Conservation (phyloP, 306 rosid species). For the Inga leiocalycina region DNA sequence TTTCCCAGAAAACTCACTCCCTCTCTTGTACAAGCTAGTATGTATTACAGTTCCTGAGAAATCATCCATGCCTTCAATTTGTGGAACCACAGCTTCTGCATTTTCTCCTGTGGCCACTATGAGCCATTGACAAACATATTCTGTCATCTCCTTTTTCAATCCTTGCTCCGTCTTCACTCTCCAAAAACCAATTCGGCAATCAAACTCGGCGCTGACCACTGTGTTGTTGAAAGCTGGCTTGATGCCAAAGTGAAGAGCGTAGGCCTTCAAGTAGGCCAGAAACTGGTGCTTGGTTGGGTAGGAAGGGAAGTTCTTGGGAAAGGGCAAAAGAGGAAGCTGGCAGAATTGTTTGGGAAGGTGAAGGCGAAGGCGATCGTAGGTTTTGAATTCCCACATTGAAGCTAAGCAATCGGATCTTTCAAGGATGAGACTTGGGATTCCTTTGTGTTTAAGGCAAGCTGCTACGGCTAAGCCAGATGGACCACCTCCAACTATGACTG, state of each 20-base stretch:
- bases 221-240: slow-evolving; percentile 53
- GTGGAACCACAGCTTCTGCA: slow-evolving; percentile 70
- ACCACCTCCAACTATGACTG: slow-evolving; percentile 92
- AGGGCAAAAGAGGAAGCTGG: slow-evolving; percentile 75
- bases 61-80: slow-evolving; percentile 62
- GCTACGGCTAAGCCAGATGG: slow-evolving; percentile 94
- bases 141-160: slow-evolving; percentile 35
- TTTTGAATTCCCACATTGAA: slow-evolving; percentile 83
- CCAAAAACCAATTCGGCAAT: slow-evolving; percentile 50
- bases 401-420: slow-evolving; percentile 80
- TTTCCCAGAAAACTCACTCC: slow-evolving; percentile 64
- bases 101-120: slow-evolving; percentile 92
- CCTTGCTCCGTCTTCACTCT: slow-evolving; percentile 48
- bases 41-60: slow-evolving; percentile 69
- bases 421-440: slow-evolving; percentile 64
- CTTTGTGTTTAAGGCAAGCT: slow-evolving; percentile 82
- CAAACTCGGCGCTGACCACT: slow-evolving; percentile 66
- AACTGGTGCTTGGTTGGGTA: slow-evolving; percentile 90
- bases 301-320: slow-evolving; percentile 73
- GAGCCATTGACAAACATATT: slow-evolving; percentile 65
- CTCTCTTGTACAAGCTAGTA: slow-evolving; percentile 75
- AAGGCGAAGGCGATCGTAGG: slow-evolving; percentile 87
- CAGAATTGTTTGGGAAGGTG: slow-evolving; percentile 95
- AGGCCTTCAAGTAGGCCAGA: slow-evolving; percentile 54
- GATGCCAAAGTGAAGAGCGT: slow-evolving; percentile 59